Base-by-base conservation (phyloP, 208 protist species). In the Angomonas desouzai region DNA sequence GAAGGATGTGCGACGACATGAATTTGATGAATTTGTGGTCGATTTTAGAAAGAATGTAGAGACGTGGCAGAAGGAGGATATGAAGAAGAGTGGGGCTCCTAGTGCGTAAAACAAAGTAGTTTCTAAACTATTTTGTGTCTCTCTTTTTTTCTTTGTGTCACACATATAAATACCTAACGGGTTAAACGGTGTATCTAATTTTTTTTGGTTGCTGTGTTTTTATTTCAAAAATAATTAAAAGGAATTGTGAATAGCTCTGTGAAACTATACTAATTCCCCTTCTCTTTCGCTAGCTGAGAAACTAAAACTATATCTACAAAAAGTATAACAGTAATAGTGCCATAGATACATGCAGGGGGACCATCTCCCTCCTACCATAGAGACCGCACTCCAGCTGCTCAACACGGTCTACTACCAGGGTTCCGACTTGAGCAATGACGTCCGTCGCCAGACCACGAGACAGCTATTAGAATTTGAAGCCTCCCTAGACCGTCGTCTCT, bases 1-100 rank as follows among this genome's bases (percentile, higher is more conserved):
- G 66, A 92, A 92, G 67, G 85, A 89, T 30, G 69, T 62, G 29
- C 74, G 85, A 4, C 79, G 85, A 4, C 85, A 92, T 64, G 82
- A 89, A 33, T 84, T 92, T 62, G 85, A 92, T 61, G 82, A 89
- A 62, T 92, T 92, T 68, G 85, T 92, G 1, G 69, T 86, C 0
- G 82, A 88, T 48, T 85, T 92, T 55, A 73, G 85, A 1, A 69
- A 85, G 11, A 87, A 85, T 43, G 70, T 92, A 43, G 80, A 85
- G 68, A 61, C 70, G 32, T 92, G 85, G 85, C 85, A 92, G 62
- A 62, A 68, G 20, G 72, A 91, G 64, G 84, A 91, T 49, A 77
- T 81, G 77, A 22, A 72, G 45, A 70, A 64, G 49, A 68, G 64
- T n/a, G n/a, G n/a, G n/a, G 43, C 53, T 29, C 18, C 43, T 1